These are phyloP conservation scores for Lactarius sanguifluus DNA, from an alignment of 768 basidiomycete species.

Conservation along the genomic window DNA sequence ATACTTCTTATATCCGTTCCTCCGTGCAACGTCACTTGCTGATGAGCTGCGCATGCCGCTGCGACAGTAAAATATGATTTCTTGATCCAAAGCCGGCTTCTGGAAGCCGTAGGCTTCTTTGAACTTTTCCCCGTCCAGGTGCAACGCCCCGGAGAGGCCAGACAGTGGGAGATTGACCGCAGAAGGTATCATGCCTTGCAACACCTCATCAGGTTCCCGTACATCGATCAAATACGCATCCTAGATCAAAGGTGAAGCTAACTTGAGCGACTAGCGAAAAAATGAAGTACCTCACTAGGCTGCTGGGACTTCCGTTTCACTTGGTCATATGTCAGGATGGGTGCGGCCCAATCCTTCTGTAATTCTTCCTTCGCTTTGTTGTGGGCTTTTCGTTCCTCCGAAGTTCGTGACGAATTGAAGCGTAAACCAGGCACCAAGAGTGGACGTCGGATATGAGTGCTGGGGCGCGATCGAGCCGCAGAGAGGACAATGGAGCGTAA, in stretches of 20 bases:
- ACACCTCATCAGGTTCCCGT: slow-evolving; percentile 57
- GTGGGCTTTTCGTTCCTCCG: slow-evolving; percentile 36
- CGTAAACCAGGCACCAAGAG: slow-evolving; percentile 14
- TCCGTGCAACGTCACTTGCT: slow-evolving; percentile 43
- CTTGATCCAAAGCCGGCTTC: slow-evolving; percentile 42
- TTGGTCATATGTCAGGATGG: slow-evolving; percentile 72
- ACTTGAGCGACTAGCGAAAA: slow-evolving; percentile 24
- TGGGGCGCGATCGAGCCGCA: neutral
- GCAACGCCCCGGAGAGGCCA: slow-evolving; percentile 40
- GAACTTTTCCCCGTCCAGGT: slow-evolving; percentile 37
- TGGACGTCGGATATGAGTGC: neutral
- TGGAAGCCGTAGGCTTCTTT: slow-evolving; percentile 37
- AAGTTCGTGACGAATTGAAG: slow-evolving; percentile 30
- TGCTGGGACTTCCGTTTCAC: slow-evolving; percentile 76
- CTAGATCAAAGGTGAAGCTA: slow-evolving; percentile 39
- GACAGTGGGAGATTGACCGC: slow-evolving; percentile 52
- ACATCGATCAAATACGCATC: slow-evolving; percentile 81
- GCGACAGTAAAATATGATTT: slow-evolving; percentile 51
- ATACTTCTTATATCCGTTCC: slow-evolving; percentile 45
- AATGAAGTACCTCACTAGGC: slow-evolving; percentile 57
- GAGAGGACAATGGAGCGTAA: slow-evolving; percentile 1
- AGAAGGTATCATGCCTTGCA: slow-evolving; percentile 50
- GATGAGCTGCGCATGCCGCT: slow-evolving; percentile 50
- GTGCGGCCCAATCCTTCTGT: slow-evolving; percentile 76
- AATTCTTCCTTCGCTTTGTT: slow-evolving; percentile 43